Evolutionary conservation across 2,329 filamentous ascomycete species (phyloP).

Genomic region (Clonostachys rhizophaga): DNA sequence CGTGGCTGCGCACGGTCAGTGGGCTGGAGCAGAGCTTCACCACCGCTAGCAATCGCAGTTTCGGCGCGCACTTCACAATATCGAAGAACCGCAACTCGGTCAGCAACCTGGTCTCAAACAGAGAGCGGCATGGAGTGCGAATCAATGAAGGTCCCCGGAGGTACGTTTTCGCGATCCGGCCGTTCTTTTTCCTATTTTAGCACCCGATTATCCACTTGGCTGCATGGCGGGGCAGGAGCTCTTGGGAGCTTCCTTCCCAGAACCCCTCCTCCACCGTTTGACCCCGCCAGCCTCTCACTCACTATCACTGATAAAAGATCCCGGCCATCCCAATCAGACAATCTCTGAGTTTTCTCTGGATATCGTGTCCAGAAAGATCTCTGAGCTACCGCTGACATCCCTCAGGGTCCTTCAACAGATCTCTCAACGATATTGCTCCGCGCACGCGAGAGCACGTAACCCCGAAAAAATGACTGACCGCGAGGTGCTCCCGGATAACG

Average conservation of each 20-base stretch:
- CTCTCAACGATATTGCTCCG: conserved; percentile 24
- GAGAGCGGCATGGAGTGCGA: too few species aligned
- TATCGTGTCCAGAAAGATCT: neutral
- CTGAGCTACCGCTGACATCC: neutral
- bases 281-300: neutral
- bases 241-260: neutral
- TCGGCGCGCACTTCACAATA: conserved; percentile 6
- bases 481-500: conserved; percentile 56
- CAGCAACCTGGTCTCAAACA: neutral
- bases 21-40: neutral
- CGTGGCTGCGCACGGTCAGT: conserved; percentile 2
- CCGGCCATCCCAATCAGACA: neutral
- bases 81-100: neutral
- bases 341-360: neutral
- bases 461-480: conserved; percentile 47
- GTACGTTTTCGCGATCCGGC: too few species aligned
- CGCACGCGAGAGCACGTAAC: conserved; percentile 25
- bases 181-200: too few species aligned
- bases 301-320: neutral
- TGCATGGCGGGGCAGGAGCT: too few species aligned
- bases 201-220: too few species aligned
- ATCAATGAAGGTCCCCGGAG: too few species aligned
- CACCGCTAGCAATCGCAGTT: neutral
- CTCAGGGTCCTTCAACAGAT: conserved; percentile 16
- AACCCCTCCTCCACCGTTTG: neutral